Evolutionary conservation across 148 eudicot species (phyloP).

Genomic region (Chenopodium suecicum): DNA sequence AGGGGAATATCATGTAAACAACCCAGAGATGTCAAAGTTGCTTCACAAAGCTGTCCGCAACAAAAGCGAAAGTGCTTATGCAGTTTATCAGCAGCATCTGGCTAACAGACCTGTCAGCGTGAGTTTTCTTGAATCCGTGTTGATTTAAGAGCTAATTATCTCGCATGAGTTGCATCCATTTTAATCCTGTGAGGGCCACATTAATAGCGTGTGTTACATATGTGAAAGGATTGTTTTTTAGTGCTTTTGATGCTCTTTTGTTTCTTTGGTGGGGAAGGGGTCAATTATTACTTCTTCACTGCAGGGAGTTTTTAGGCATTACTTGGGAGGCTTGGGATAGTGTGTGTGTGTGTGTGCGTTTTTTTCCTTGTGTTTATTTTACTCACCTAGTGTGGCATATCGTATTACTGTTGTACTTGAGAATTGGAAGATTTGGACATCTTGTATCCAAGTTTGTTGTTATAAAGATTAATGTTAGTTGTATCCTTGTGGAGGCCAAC

Average conservation of each 20-base stretch:
- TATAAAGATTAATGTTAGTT: not conserved
- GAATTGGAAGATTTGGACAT: not conserved
- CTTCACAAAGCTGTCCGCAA: slow-evolving; percentile 97
- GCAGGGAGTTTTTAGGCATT: not conserved
- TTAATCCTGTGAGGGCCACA: not conserved
- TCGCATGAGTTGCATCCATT: not conserved
- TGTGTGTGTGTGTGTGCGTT: too few species aligned
- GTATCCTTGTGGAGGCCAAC: not conserved
- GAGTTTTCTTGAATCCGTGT: slow-evolving; percentile 34
- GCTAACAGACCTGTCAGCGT: slow-evolving; percentile 95
- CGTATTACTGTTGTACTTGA: not conserved
- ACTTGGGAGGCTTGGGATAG: too few species aligned
- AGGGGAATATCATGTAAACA: slow-evolving; percentile 97
- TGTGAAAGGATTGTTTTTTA: too few species aligned
- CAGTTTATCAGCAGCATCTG: slow-evolving; percentile 97
- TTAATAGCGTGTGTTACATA: not conserved
- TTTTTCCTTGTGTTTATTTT: not conserved
- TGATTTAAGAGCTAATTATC: not conserved
- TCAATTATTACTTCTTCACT: not conserved
- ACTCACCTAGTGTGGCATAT: not conserved
- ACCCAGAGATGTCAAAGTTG: slow-evolving; percentile 98
- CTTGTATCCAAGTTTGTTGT: not conserved
- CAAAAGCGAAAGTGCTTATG: slow-evolving; percentile 92
- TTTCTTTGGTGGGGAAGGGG: not conserved
- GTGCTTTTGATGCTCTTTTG: not conserved